Base-by-base conservation (phyloP, 345 rosid species). In the Salix exigua region DNA sequence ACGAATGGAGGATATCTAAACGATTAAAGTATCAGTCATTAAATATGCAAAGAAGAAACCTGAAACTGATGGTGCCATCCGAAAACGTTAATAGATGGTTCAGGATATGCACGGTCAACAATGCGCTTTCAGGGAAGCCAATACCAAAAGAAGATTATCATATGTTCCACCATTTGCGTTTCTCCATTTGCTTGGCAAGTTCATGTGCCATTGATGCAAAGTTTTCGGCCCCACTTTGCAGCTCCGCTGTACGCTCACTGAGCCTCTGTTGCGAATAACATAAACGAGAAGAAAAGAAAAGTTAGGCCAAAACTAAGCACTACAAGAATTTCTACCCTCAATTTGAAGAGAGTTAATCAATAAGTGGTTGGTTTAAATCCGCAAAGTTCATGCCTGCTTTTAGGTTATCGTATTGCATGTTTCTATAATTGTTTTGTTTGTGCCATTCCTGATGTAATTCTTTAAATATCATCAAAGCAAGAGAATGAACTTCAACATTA, bases 151-250 rank as follows among this genome's bases (percentile, higher is more conserved):
- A 66, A 28, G 61, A 66, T 1, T 14, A 66, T 89, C 83, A 89
- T 73, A 90, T 67, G 38, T 89, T 83, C 96, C 97, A 95, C 98
- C 97, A 95, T 86, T 90, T 91, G 6, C 93, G 94, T 75, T 88
- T 88, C 81, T 93, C 97, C 98, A 93, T 95, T 77, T 79, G 85
- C 84, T 84, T 93, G 61, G 89, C 96, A 70, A 95, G 97, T 79
- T 95, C 94, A 12, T 72, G 72, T 48, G 96, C 97, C 88, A 89
- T 77, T 2, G 92, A 85, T 67, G 96, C 93, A 72, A 93, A 93
- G 84, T 87, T 82, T 76, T 93, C 89, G 60, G 99, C 96, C 64
- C 92, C 92, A 2, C 70, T 86, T 76, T 90, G 96, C 70, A 95
- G 90, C 89, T 93, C 99, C 46, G 87, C 88, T 6, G 94, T 88